Conservation (phyloP, 768 basidiomycete genomes). For the Gelatoporia subvermispora region DNA sequence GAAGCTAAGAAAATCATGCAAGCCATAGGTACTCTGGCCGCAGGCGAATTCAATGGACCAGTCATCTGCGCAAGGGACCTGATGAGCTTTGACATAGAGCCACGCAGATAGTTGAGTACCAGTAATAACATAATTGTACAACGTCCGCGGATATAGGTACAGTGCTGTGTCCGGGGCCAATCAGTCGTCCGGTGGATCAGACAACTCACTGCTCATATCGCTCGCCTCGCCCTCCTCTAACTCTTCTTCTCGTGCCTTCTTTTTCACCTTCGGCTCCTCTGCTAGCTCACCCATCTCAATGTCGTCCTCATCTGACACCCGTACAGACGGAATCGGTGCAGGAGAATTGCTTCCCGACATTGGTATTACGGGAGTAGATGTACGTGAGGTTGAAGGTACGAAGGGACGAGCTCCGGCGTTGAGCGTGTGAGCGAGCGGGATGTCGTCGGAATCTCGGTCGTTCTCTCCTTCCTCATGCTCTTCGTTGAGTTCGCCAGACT, state of each 20-base stretch:
- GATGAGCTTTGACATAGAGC: constrained; percentile 59
- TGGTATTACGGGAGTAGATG: constrained; percentile 21
- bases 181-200: constrained; percentile 64
- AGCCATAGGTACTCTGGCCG: constrained; percentile 56
- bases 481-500: constrained; percentile 19
- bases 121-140: constrained; percentile 4
- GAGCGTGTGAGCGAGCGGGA: constrained; percentile 26
- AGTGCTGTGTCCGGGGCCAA: constrained; percentile 2
- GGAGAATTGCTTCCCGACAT: constrained; percentile 2
- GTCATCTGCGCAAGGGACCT: constrained; percentile 72
- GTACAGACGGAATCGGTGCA: constrained; percentile 11
- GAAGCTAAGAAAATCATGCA: constrained; percentile 54
- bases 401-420: constrained; percentile 31
- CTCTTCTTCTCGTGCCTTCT: constrained; percentile 56
- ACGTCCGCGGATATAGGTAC: background rate
- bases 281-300: constrained; percentile 93
- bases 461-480: constrained; percentile 39
- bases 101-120: constrained; percentile 19
- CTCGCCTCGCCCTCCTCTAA: constrained; percentile 86
- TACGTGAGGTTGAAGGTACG: constrained; percentile 22
- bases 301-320: constrained; percentile 64
- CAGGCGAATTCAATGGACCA: constrained; percentile 45
- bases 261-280: constrained; percentile 58
- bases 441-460: constrained; percentile 31
- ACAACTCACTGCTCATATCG: constrained; percentile 71